Evolutionary conservation across 495 filamentous ascomycete species (phyloP).

Genomic region (Xylaria curta): DNA sequence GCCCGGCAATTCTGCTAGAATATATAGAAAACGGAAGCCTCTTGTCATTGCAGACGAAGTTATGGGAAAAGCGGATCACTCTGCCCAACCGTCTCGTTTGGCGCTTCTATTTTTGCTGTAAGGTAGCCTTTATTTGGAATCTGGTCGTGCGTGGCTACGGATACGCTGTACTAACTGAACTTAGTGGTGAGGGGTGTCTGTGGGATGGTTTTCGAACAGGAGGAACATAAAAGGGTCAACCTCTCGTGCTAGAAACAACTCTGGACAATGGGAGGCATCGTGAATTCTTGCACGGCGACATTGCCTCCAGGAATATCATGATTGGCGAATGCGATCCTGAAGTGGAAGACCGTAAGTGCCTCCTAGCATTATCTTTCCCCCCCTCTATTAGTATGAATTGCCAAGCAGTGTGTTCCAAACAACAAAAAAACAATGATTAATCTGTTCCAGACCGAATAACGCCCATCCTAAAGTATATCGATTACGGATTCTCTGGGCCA

Average conservation of each 20-base stretch:
- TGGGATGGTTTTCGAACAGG: neutral
- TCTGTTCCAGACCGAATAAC: neutral
- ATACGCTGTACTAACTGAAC: neutral
- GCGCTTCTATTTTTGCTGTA: conserved; percentile 19
- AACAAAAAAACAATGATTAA: neutral
- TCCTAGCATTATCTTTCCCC: neutral
- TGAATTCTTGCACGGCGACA: neutral
- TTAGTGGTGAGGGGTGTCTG: conserved; percentile 5
- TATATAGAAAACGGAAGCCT: conserved; percentile 17
- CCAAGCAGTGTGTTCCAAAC: neutral
- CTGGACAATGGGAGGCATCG: neutral
- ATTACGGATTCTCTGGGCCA: neutral
- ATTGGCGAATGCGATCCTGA: neutral
- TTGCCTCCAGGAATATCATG: conserved; percentile 6
- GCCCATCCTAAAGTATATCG: conserved; percentile 11
- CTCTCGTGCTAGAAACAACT: neutral
- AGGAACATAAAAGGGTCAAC: neutral
- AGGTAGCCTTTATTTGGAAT: neutral
- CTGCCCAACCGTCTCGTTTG: conserved; percentile 22
- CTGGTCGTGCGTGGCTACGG: too few relatives aligned
- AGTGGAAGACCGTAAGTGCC: conserved; percentile 8
- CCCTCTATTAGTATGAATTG: neutral
- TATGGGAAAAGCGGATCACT: neutral
- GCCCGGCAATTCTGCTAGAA: conserved; percentile 21
- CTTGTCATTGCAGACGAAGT: neutral